phyloP scores from a whole-genome alignment of 1,284 basidiomycete genomes.

The Crucibulum parvulum region DNA sequence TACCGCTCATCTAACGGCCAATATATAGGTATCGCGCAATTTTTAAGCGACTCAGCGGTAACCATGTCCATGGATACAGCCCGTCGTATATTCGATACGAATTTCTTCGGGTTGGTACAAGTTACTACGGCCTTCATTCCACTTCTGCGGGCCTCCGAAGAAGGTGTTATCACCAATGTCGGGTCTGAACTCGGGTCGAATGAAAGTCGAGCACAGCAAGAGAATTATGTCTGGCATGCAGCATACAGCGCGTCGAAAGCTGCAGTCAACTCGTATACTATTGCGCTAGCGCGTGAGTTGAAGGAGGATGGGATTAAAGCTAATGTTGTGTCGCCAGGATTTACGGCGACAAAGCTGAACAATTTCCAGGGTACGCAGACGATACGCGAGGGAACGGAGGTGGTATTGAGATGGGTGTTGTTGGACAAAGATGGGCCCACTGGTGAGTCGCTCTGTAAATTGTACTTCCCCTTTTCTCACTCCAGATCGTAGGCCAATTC shows the following conservation, averaged over 20 bases:
- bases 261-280: constrained; percentile 88
- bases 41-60: constrained; percentile 31
- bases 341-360: constrained; percentile 51
- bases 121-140: constrained; percentile 37
- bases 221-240: constrained; percentile 20
- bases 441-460: constrained; percentile 22
- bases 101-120: constrained; percentile 40
- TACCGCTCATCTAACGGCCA: not conserved
- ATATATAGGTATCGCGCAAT: constrained; percentile 25
- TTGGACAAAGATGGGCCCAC: constrained; percentile 46
- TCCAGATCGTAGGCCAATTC: no score
- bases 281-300: constrained; percentile 86
- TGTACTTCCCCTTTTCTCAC: no score
- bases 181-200: constrained; percentile 62
- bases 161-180: constrained; percentile 35
- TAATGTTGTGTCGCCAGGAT: constrained; percentile 64
- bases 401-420: constrained; percentile 42
- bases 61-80: constrained; percentile 26
- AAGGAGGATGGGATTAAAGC: constrained; percentile 69
- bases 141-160: constrained; percentile 30
- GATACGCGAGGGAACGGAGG: constrained; percentile 38
- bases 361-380: constrained; percentile 45
- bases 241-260: constrained; percentile 75
- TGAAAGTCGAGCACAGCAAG: constrained; percentile 16
- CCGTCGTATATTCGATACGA: constrained; percentile 34